Evolutionary conservation across 2,329 filamentous ascomycete genomes (phyloP), one percentile per base, ranked within the genome.

Genomic region (Alternaria triticina): DNA sequence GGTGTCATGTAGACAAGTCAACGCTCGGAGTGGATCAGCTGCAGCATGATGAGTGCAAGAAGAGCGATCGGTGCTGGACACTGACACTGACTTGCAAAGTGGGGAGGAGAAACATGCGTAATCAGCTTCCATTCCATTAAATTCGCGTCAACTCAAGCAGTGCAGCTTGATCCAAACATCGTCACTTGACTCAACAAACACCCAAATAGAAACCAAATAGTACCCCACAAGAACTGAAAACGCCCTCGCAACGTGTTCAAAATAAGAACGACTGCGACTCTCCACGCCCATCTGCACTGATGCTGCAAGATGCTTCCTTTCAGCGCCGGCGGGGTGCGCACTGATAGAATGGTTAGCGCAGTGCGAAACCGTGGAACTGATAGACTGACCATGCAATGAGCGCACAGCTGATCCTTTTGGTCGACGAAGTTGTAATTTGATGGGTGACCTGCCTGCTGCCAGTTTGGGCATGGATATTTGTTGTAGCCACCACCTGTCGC

Each of bases 311-410:
- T 17, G 12, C 7, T 17, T 43, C 22, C 27, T 51, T 52, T 67
- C 66, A 69, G 25, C 63, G 61, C 36, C 57, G 54, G 52, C 69
- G 70, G 59, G 69, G 70, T 49, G 67, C 71, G 61, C 71, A 73
- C 71, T 74, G 62, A 43, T 64, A 54, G 46, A 46, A 28, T 61
- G 25, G 40, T 74, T 70, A 74, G 70, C 59, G 64, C 40, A 40
- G 30, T 64, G 33, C 30, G 44, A 57, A 59, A 64, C 52, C 59
- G 64, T 60, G 63, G 57, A 44, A 65, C 45, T 58, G 59, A 54
- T 61, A 57, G 57, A 68, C 70, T 67, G 54, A 74, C 72, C 66
- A 67, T 64, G 60, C 72, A 74, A 60, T 71, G 67, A 33, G 68
- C 63, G 62, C 72, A 74, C 47, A 70, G 33, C 40, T 58, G 57